A percentile compares a stretch with the other conserved stretches of the same genome.
Conservation (phyloP, 768 basidiomycete genomes). For the Clathrus columnatus region DNA sequence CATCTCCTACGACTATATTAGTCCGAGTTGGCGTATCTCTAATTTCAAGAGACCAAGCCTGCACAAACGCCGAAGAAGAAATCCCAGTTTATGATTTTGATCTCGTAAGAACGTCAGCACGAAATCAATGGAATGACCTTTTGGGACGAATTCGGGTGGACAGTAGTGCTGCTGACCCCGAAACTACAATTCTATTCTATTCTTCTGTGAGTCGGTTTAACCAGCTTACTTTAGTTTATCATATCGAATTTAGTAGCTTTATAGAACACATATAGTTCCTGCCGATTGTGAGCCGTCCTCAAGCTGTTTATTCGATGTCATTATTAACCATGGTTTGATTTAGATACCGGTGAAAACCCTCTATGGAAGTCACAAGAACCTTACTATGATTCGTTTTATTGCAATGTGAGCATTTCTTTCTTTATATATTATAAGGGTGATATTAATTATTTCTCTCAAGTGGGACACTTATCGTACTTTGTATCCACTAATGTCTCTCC, state of each 20-base stretch:
- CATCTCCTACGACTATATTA: slow-evolving; percentile 35
- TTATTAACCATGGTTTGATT: background rate
- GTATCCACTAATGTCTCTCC: slow-evolving; percentile 54
- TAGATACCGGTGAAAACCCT: slow-evolving; percentile 58
- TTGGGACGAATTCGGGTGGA: slow-evolving; percentile 48
- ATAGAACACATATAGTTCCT: slow-evolving; percentile 54
- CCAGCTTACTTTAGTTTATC: background rate
- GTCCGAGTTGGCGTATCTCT: slow-evolving; percentile 60
- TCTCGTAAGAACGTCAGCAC: slow-evolving; percentile 32
- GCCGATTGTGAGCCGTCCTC: slow-evolving; percentile 43
- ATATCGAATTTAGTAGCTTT: slow-evolving; percentile 29
- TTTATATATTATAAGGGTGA: background rate
- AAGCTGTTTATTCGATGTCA: background rate
- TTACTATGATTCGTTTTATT: slow-evolving; percentile 61
- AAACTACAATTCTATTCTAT: slow-evolving; percentile 49
- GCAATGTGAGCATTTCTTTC: slow-evolving; percentile 41
- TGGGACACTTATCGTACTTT: slow-evolving; percentile 62
- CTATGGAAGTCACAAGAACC: slow-evolving; percentile 56
- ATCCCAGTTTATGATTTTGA: slow-evolving; percentile 52
- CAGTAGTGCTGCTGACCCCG: slow-evolving; percentile 35
- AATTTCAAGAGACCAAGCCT: slow-evolving; percentile 52
- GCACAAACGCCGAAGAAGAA: slow-evolving; percentile 50
- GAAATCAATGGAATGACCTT: slow-evolving; percentile 49
- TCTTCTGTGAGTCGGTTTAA: slow-evolving; percentile 35
- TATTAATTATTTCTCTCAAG: slow-evolving; percentile 21